These are phyloP conservation scores for Pseudogymnoascus sp. DNA, from an alignment of 2,329 filamentous ascomycete genomes.

Conservation along the genomic window DNA sequence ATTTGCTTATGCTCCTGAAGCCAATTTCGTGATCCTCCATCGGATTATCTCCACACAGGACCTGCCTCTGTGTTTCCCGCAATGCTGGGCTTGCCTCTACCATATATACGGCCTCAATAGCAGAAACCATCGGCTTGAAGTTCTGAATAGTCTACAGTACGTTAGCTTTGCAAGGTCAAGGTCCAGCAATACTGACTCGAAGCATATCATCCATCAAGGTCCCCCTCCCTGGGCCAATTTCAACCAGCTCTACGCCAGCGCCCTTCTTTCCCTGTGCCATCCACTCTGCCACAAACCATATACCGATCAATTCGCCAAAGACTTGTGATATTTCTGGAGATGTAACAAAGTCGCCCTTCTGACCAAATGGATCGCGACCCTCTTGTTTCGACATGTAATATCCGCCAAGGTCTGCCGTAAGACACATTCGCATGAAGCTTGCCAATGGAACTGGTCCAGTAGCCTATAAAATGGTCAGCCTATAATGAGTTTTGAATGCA, in stretches of 20 bases:
- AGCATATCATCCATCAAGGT: constrained; percentile 97
- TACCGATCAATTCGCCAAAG: constrained; percentile 86
- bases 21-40: constrained; percentile 66
- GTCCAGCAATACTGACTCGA: constrained; percentile 50
- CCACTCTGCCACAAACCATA: constrained; percentile 97
- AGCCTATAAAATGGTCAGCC: constrained; percentile 41
- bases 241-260: constrained; percentile 76
- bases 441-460: constrained; percentile 89
- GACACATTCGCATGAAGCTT: constrained; percentile 96
- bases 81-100: constrained; percentile 86
- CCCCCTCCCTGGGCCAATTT: constrained; percentile 86
- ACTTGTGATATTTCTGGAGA: constrained; percentile 96
- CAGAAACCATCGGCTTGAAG: constrained; percentile 68
- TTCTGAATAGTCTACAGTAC: constrained; percentile 63
- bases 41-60: constrained; percentile 67
- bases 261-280: constrained; percentile 73
- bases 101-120: constrained; percentile 81
- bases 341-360: constrained; percentile 89
- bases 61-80: constrained; percentile 64
- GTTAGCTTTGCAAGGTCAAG: constrained; percentile 11
- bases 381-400: constrained; percentile 77
- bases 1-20: constrained; percentile 66
- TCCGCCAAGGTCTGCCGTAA: constrained; percentile 81
- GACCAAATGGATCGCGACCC: constrained; percentile 80
- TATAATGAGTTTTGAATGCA: neutral